Percentiles rank a stretch among this genome's conserved stretches.
Evolutionary conservation across 208 protist species (phyloP).

Genomic region (Crithidia thermophila): DNA sequence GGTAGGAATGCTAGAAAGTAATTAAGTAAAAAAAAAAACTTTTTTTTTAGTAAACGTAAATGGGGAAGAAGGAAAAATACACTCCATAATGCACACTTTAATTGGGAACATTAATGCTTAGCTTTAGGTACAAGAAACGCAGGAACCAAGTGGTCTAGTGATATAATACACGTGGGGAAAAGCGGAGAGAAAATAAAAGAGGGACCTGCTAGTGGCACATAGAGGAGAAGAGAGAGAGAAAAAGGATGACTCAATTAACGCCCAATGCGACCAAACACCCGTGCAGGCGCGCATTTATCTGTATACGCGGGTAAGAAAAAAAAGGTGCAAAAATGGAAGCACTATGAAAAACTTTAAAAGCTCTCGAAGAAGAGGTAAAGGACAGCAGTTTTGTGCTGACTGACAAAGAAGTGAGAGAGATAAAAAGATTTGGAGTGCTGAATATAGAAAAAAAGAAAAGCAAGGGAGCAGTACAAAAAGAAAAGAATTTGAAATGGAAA

Average conservation of each 20-base stretch:
- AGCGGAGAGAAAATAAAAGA: background rate
- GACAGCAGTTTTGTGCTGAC: background rate
- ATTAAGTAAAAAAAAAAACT: too few relatives aligned
- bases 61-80: too few relatives aligned
- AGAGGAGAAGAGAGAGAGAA: conserved; percentile 11
- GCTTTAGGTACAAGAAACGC: too few relatives aligned
- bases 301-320: background rate
- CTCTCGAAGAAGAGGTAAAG: background rate
- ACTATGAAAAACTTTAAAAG: background rate
- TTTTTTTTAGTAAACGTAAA: too few relatives aligned
- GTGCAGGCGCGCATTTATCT: background rate
- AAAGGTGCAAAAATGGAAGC: background rate
- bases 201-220: background rate
- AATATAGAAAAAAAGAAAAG: background rate
- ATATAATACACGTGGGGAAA: too few relatives aligned
- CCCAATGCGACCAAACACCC: background rate
- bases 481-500: background rate
- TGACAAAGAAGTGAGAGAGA: conserved; percentile 1
- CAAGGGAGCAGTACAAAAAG: background rate
- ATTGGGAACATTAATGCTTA: too few relatives aligned
- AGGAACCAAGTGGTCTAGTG: too few relatives aligned
- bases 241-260: background rate
- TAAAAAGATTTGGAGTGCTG: too few relatives aligned
- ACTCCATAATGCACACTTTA: too few relatives aligned
- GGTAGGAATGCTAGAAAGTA: too few relatives aligned